Percentiles rank a stretch among this genome's conserved stretches.
phyloP scores from a whole-genome alignment of 768 basidiomycete genomes.

The Rhodotorula kratochvilovae region DNA sequence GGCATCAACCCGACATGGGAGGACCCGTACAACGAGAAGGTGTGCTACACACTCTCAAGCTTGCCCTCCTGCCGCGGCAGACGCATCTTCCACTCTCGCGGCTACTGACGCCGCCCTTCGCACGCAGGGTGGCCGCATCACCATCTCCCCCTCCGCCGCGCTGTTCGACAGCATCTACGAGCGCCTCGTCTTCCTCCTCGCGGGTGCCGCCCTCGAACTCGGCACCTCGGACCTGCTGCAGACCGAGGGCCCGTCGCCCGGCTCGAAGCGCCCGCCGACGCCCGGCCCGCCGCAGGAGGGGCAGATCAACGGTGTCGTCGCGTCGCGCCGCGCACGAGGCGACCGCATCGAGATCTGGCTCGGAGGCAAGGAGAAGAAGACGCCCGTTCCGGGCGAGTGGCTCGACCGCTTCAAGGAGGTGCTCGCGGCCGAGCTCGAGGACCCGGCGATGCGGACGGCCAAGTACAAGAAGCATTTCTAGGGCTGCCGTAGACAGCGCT shows the following conservation, averaged over 20 bases:
- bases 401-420: conserved; percentile 30
- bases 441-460: conserved; percentile 23
- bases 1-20: conserved; percentile 39
- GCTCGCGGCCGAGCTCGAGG: conserved; percentile 24
- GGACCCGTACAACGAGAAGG: conserved; percentile 39
- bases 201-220: conserved; percentile 31
- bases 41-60: not conserved
- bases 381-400: conserved; percentile 30
- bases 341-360: conserved; percentile 39
- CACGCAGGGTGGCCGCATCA: conserved; percentile 35
- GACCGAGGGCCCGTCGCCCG: conserved; percentile 7
- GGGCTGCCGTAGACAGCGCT: not conserved
- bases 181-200: conserved; percentile 35
- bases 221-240: conserved; percentile 14
- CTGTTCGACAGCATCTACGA: conserved; percentile 35
- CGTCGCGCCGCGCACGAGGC: conserved; percentile 27
- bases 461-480: conserved; percentile 39
- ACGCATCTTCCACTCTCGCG: no score
- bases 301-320: conserved; percentile 34
- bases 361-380: conserved; percentile 27
- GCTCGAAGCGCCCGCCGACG: conserved; percentile 3
- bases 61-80: no score
- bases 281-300: conserved; percentile 11
- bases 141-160: conserved; percentile 26
- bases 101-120: not conserved